Percentiles rank a stretch among this genome's conserved stretches.
phyloP scores from a whole-genome alignment of 2,329 filamentous ascomycete species.

The Penicillium sp. region DNA sequence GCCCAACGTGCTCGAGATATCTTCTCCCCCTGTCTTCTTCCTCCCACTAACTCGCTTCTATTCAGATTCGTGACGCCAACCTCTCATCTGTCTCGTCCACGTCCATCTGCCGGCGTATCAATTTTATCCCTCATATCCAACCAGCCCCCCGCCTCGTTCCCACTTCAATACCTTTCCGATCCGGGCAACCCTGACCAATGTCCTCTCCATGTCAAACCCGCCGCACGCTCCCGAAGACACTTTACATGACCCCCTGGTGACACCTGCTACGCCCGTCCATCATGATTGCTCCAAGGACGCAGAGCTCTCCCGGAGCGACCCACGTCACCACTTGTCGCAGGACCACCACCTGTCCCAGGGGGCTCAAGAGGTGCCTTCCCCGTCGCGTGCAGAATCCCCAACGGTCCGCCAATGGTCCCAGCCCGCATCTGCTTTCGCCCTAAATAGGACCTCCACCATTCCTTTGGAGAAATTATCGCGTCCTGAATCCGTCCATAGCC shows the following conservation, averaged over 20 bases:
- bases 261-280: conserved; percentile 42
- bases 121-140: conserved; percentile 4
- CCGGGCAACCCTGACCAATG: conserved; percentile 46
- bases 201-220: conserved; percentile 52
- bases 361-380: conserved; percentile 28
- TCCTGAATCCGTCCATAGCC: conserved; percentile 33
- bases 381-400: conserved; percentile 38
- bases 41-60: conserved; percentile 11
- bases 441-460: conserved; percentile 38
- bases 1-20: conserved; percentile 28
- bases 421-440: conserved; percentile 26
- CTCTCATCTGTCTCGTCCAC: conserved; percentile 1
- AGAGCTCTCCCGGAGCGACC: conserved; percentile 29
- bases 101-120: background rate
- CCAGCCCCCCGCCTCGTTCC: conserved; percentile 5
- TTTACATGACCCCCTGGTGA: conserved; percentile 45
- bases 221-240: conserved; percentile 43
- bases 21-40: conserved; percentile 1
- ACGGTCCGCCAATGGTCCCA: conserved; percentile 37
- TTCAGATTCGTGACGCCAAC: conserved; percentile 27
- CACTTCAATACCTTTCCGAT: conserved; percentile 21
- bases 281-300: conserved; percentile 36
- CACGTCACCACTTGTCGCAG: conserved; percentile 35
- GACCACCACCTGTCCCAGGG: conserved; percentile 32
- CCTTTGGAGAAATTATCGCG: conserved; percentile 30